Percentiles rank a stretch among this genome's conserved stretches.
Conservation (phyloP, 1,139 yeast genomes). For the Meyerozyma athensensis region DNA sequence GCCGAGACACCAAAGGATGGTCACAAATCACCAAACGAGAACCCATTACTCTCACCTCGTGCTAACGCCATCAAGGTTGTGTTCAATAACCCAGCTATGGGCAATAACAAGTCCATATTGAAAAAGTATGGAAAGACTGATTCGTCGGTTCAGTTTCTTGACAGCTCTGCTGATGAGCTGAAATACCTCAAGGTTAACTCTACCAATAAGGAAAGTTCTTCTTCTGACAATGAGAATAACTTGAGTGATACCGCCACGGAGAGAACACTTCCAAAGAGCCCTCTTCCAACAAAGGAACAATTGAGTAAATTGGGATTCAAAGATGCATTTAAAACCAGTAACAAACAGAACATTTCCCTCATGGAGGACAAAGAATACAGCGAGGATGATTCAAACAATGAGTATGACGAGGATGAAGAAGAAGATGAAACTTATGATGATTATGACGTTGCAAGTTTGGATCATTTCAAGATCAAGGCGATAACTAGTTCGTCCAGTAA, state of each 20-base stretch:
- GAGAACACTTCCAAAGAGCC: constrained; percentile 22
- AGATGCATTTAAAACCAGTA: constrained; percentile 26
- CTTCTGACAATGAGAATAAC: constrained; percentile 1
- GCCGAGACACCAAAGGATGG: not conserved
- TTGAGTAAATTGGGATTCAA: constrained; percentile 23
- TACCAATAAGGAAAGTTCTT: not conserved
- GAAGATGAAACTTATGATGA: constrained; percentile 9
- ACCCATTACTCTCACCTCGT: constrained; percentile 21
- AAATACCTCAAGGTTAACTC: not conserved
- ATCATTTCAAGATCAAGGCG: constrained; percentile 1
- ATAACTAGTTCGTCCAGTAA: constrained; percentile 9
- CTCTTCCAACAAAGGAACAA: constrained; percentile 22
- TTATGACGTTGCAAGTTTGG: constrained; percentile 2
- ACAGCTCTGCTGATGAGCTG: constrained; percentile 5
- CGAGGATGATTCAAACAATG: constrained; percentile 15
- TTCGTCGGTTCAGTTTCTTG: constrained; percentile 19
- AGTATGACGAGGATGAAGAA: constrained; percentile 15
- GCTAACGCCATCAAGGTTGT: constrained; percentile 45
- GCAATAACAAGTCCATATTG: constrained; percentile 7
- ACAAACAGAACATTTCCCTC: constrained; percentile 13
- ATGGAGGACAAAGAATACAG: constrained; percentile 12
- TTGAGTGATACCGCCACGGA: constrained; percentile 6
- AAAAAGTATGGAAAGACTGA: not conserved
- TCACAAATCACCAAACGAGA: not conserved
- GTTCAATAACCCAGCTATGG: constrained; percentile 43